Evolutionary conservation across 441 rosid species (phyloP).

Genomic region (Theobroma grandiflorum): DNA sequence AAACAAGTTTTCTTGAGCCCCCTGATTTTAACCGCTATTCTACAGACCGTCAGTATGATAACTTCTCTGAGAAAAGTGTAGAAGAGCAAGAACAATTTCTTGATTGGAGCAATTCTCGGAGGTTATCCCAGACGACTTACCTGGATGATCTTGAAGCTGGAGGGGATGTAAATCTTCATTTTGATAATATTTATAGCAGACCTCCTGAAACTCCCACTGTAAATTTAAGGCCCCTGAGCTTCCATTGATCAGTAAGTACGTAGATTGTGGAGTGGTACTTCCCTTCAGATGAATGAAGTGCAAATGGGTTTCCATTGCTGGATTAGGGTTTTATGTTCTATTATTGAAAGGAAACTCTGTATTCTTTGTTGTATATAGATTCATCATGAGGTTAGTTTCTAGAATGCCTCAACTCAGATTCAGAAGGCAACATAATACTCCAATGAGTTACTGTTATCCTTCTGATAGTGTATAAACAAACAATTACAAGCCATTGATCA

Average conservation of each 20-base stretch:
- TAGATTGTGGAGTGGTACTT: conserved; percentile 15
- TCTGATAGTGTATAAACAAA: conserved; percentile 42
- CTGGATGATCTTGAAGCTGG: conserved; percentile 69
- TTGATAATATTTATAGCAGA: conserved; percentile 79
- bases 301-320: conserved; percentile 44
- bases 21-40: conserved; percentile 66
- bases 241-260: conserved; percentile 23
- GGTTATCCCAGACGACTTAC: conserved; percentile 50
- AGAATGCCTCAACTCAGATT: conserved; percentile 32
- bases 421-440: conserved; percentile 30
- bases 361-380: conserved; percentile 74
- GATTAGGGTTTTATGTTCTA: conserved; percentile 25
- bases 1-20: conserved; percentile 89
- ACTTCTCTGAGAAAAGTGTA: conserved; percentile 59
- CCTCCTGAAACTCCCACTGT: conserved; percentile 62
- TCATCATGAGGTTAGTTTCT: conserved; percentile 48
- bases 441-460: conserved; percentile 29
- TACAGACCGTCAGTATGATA: conserved; percentile 44
- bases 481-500: conserved; percentile 29
- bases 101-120: conserved; percentile 52
- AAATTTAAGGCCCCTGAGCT: conserved; percentile 34
- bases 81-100: conserved; percentile 58
- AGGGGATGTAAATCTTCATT: conserved; percentile 70
- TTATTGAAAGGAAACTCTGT: conserved; percentile 40
- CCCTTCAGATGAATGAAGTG: conserved; percentile 31